Percentiles rank a stretch among this genome's conserved stretches.
These are phyloP conservation scores for Neoboletus brunneissimus DNA, from an alignment of 768 basidiomycete genomes.

Conservation along the genomic window DNA sequence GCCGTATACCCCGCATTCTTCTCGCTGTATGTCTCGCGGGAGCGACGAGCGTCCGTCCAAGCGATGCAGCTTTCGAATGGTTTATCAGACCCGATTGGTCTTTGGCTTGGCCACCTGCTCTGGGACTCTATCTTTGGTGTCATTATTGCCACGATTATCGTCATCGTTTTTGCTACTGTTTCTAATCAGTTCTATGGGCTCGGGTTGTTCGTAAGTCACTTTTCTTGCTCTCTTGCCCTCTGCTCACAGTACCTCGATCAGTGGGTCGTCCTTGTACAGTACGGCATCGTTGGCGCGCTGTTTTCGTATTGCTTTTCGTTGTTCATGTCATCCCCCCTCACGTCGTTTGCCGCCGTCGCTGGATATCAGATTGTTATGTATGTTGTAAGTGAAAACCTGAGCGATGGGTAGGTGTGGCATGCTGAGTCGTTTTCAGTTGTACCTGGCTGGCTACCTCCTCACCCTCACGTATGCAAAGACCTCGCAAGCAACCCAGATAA, in stretches of 20 bases:
- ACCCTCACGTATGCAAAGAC: constrained; percentile 71
- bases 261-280: constrained; percentile 72
- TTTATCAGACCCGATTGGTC: constrained; percentile 60
- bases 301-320: constrained; percentile 68
- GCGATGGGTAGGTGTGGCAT: neutral
- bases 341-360: constrained; percentile 70
- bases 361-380: constrained; percentile 74
- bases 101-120: constrained; percentile 78
- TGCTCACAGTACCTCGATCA: constrained; percentile 25
- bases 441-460: constrained; percentile 65
- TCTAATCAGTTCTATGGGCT: constrained; percentile 67
- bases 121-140: constrained; percentile 65
- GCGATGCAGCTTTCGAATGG: constrained; percentile 84
- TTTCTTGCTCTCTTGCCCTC: neutral
- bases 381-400: constrained; percentile 44
- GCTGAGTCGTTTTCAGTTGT: constrained; percentile 41
- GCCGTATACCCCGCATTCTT: constrained; percentile 82
- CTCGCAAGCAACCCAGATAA: constrained; percentile 48
- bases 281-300: constrained; percentile 64
- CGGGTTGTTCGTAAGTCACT: constrained; percentile 55
- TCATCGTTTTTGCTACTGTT: constrained; percentile 55
- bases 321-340: constrained; percentile 59
- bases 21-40: constrained; percentile 70
- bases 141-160: constrained; percentile 60
- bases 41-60: constrained; percentile 66